phyloP scores from a whole-genome alignment of 495 filamentous ascomycete genomes.

The Penicillium turbatum region DNA sequence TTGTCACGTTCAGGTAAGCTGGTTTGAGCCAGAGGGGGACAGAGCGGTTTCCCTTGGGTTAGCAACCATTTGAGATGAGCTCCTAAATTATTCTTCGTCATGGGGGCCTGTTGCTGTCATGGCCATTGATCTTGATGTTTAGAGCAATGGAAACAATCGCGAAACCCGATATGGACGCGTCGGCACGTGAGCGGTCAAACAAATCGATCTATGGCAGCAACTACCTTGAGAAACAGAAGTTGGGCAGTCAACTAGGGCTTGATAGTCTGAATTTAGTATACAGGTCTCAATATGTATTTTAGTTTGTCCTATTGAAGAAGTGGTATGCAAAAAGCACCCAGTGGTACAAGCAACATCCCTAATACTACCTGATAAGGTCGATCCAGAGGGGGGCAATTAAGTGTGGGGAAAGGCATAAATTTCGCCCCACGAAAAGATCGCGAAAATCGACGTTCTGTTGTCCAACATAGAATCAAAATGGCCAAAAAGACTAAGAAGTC shows the following conservation, averaged over 20 bases:
- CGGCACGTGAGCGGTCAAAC: slow-evolving; percentile 29
- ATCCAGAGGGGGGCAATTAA: slow-evolving; percentile 6
- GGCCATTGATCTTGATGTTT: slow-evolving; percentile 15
- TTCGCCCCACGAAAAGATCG: slow-evolving; percentile 23
- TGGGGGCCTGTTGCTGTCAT: slow-evolving; percentile 39
- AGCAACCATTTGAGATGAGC: slow-evolving; percentile 50
- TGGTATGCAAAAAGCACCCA: background rate
- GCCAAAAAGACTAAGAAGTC: slow-evolving; percentile 53
- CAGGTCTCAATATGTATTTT: background rate
- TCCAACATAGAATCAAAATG: slow-evolving; percentile 30
- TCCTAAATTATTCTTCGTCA: slow-evolving; percentile 51
- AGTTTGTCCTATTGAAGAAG: background rate
- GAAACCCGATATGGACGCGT: slow-evolving; percentile 24
- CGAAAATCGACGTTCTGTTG: slow-evolving; percentile 8
- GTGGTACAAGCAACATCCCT: background rate
- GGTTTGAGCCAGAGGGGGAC: slow-evolving; percentile 30
- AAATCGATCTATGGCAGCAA: slow-evolving; percentile 4
- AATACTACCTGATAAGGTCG: background rate
- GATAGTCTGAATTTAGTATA: background rate
- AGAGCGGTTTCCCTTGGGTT: slow-evolving; percentile 36
- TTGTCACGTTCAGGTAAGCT: slow-evolving; percentile 19
- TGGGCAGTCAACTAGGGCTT: background rate
- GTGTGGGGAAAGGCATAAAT: slow-evolving; percentile 26
- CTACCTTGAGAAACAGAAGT: background rate
- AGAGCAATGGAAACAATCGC: slow-evolving; percentile 14